A percentile compares a stretch with the other conserved stretches of the same genome.
These are phyloP conservation scores for Nicotiana sylvestris DNA, from an alignment of 257 asterid genomes.

Conservation along the genomic window DNA sequence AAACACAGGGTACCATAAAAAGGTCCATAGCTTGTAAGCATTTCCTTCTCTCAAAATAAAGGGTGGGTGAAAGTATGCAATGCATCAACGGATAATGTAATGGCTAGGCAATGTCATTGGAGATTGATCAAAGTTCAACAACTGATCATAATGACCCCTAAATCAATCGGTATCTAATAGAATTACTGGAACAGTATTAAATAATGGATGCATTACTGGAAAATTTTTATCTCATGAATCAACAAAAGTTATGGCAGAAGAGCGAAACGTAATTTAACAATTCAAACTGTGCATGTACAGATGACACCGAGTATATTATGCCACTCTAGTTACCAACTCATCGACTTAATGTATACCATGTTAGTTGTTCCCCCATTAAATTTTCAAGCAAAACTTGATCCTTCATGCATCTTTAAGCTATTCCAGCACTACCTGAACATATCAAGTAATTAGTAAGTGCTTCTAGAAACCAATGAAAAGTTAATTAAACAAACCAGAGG, in stretches of 20 bases:
- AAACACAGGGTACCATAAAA: not conserved
- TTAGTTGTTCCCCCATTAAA: not conserved
- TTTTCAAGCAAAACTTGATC: not conserved
- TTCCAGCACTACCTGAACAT: conserved; percentile 15
- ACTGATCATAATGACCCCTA: not conserved
- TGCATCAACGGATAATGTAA: not conserved
- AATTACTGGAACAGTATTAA: not conserved
- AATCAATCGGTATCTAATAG: not conserved
- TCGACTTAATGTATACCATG: not conserved
- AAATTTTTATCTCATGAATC: not conserved
- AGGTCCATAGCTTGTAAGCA: not conserved
- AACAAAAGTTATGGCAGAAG: not conserved
- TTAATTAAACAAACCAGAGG: not conserved
- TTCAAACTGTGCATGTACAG: not conserved
- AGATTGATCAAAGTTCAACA: not conserved
- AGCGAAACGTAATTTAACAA: not conserved
- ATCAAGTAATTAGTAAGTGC: not conserved
- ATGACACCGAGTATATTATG: not conserved
- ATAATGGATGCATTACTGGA: not conserved
- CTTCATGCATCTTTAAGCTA: conserved; percentile 8
- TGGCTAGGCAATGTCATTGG: not conserved
- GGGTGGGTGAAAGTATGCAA: not conserved
- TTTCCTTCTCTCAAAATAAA: not conserved
- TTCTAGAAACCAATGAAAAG: not conserved
- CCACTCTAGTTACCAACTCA: not conserved